These are phyloP conservation scores for Fusarium incarnatum DNA, from an alignment of 2,329 filamentous ascomycete species.

Conservation along the genomic window DNA sequence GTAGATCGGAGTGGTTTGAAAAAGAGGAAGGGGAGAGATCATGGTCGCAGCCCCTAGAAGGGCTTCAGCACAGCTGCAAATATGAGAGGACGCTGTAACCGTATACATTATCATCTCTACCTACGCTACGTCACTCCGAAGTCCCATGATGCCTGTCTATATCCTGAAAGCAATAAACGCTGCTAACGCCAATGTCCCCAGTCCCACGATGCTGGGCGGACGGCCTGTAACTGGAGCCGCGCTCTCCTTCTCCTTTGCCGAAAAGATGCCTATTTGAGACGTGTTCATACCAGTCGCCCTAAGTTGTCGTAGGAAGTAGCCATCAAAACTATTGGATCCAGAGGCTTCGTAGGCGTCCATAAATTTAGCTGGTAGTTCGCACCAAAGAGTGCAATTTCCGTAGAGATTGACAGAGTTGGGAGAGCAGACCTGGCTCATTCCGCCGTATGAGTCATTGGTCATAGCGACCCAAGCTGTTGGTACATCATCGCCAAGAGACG, in stretches of 20 bases:
- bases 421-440: not conserved
- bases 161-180: rapidly evolving
- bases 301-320: not conserved
- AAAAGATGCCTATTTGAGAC: not conserved
- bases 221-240: not conserved
- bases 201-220: not conserved
- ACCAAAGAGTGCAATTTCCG: not conserved
- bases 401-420: not conserved
- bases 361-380: not conserved
- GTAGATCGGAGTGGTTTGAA: too few relatives aligned
- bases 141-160: too few relatives aligned
- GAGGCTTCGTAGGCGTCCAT: not conserved
- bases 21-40: too few relatives aligned
- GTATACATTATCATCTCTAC: too few relatives aligned
- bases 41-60: too few relatives aligned
- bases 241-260: not conserved
- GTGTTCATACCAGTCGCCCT: not conserved
- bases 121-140: too few relatives aligned
- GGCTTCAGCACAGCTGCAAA: too few relatives aligned
- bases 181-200: not conserved
- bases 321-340: not conserved
- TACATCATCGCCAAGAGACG: not conserved
- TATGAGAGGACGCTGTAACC: too few relatives aligned
- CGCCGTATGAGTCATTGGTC: not conserved
- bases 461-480: not conserved